phyloP scores from a whole-genome alignment of 2,329 filamentous ascomycete species.

The Microdochium bolleyi region DNA sequence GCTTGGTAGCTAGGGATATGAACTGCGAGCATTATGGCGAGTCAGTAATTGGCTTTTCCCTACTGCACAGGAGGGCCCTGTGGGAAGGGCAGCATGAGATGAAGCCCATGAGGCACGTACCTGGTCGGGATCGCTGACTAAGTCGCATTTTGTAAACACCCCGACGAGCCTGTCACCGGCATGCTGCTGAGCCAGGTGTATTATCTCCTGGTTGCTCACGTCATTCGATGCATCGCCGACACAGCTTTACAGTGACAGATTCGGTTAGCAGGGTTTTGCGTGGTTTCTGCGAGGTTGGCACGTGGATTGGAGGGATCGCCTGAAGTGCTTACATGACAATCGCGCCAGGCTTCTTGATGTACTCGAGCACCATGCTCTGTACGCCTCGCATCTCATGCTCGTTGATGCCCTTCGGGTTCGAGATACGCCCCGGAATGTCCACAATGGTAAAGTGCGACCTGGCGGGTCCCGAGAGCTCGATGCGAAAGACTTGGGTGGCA shows the following conservation, averaged over 20 bases:
- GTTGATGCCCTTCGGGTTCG: constrained; percentile 14
- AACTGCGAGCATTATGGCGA: background rate
- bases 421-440: constrained; percentile 25
- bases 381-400: constrained; percentile 19
- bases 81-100: no score
- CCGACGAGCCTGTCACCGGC: constrained; percentile 22
- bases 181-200: constrained; percentile 14
- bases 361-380: constrained; percentile 21
- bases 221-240: constrained; percentile 22
- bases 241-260: constrained; percentile 14
- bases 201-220: constrained; percentile 19
- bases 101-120: constrained; percentile 4
- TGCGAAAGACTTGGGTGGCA: constrained; percentile 24
- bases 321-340: constrained; percentile 25
- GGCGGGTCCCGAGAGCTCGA: constrained; percentile 26
- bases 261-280: background rate
- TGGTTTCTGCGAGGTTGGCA: background rate
- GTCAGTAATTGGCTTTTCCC: background rate
- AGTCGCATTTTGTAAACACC: constrained; percentile 30
- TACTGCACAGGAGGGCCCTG: no score
- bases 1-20: background rate
- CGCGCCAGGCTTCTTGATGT: constrained; percentile 25
- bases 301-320: background rate
- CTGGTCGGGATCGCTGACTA: constrained; percentile 8
- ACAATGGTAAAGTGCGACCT: constrained; percentile 27